Percentiles rank a stretch among this genome's conserved stretches.
Conservation (phyloP, 176 grass and related monocot species). For the Oropetium thomaeum region DNA sequence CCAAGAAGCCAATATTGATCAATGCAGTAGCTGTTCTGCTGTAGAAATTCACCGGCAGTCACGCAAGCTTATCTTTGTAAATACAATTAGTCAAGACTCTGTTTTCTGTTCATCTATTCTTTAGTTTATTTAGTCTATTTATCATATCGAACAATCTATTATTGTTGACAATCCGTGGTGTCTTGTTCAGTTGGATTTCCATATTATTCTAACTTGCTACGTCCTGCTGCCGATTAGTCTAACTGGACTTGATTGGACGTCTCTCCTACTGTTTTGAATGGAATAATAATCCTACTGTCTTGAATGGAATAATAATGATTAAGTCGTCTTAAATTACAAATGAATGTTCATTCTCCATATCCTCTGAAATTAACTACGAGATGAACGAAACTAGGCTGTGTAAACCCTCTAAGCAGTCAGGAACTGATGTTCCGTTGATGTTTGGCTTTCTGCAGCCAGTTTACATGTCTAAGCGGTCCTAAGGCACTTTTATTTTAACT, state of each 20-base stretch:
- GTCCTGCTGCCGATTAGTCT: too few relatives aligned
- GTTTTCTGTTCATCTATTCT: slow-evolving; percentile 9
- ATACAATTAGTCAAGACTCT: slow-evolving; percentile 12
- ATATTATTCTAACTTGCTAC: background rate
- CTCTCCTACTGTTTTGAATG: too few relatives aligned
- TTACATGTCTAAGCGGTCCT: background rate
- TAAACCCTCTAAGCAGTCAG: background rate
- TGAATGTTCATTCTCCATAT: background rate
- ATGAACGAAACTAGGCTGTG: background rate
- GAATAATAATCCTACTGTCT: too few relatives aligned
- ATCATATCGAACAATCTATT: slow-evolving; percentile 19
- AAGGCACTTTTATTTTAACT: background rate
- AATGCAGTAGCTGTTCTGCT: background rate
- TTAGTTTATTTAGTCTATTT: slow-evolving; percentile 26
- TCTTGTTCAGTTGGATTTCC: background rate
- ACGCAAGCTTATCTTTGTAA: slow-evolving; percentile 35
- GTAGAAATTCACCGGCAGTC: slow-evolving; percentile 27
- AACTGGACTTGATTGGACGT: too few relatives aligned
- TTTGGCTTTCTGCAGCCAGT: background rate
- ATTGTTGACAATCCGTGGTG: too few relatives aligned
- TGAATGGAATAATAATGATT: too few relatives aligned
- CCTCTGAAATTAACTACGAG: background rate
- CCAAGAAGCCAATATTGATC: slow-evolving; percentile 32
- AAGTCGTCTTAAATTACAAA: too few relatives aligned
- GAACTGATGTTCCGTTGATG: background rate